Percentiles rank a stretch among this genome's conserved stretches.
These are phyloP conservation scores for Fusarium acutatum DNA, from an alignment of 2,329 filamentous ascomycete species.

Conservation along the genomic window DNA sequence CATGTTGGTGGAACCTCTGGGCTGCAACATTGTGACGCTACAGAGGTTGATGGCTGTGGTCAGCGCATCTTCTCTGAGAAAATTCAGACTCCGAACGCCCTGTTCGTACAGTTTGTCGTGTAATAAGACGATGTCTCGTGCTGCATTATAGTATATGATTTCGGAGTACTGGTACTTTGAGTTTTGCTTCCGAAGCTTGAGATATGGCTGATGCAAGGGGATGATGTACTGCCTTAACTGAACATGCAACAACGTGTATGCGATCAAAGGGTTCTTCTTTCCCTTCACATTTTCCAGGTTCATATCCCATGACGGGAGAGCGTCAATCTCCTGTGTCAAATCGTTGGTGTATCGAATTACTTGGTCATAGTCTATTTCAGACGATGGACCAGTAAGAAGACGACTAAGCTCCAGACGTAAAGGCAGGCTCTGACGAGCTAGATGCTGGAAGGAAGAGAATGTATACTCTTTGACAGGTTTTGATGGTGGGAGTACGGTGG, in stretches of 20 bases:
- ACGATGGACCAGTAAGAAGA: constrained; percentile 62
- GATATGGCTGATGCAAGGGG: constrained; percentile 67
- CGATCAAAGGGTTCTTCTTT: constrained; percentile 64
- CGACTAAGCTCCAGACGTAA: constrained; percentile 66
- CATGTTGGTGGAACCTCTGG: constrained; percentile 66
- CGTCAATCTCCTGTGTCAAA: constrained; percentile 68
- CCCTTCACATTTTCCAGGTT: constrained; percentile 48
- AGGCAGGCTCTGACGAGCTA: constrained; percentile 64
- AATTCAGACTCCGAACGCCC: constrained; percentile 66
- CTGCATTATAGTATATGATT: constrained; percentile 70
- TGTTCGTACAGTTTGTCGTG: constrained; percentile 68
- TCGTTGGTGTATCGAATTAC: constrained; percentile 69
- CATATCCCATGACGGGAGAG: constrained; percentile 64
- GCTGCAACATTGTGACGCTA: constrained; percentile 68
- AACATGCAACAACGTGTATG: constrained; percentile 68
- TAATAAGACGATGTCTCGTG: constrained; percentile 68
- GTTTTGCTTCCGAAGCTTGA: constrained; percentile 67
- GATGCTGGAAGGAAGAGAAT: constrained; percentile 66
- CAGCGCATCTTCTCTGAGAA: constrained; percentile 67
- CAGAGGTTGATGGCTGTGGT: constrained; percentile 69
- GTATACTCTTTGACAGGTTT: constrained; percentile 64
- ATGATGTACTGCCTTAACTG: constrained; percentile 70
- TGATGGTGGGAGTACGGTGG: constrained; percentile 59
- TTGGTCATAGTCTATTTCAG: constrained; percentile 68
- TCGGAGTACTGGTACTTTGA: constrained; percentile 71